Evolutionary conservation across 164 flowering plant species (phyloP).

Genomic region (Amborella trichopoda): DNA sequence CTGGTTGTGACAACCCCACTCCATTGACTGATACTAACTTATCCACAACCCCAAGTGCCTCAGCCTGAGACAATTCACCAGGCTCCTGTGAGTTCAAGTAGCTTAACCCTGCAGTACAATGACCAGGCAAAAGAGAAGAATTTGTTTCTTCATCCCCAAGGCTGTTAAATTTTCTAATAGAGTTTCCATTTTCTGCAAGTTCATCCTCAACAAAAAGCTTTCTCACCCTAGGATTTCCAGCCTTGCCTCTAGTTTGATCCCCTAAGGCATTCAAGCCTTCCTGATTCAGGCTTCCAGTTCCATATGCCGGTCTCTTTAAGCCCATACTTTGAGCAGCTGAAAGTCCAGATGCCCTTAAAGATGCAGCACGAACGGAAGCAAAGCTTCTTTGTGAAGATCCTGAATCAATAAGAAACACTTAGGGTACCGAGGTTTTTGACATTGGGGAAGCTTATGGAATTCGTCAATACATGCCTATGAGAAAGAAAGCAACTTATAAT

Average conservation of each 20-base stretch:
- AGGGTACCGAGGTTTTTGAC: background rate
- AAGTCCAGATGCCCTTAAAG: constrained; percentile 40
- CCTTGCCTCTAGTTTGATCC: constrained; percentile 14
- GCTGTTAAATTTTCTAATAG: constrained; percentile 4
- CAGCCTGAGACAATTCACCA: constrained; percentile 65
- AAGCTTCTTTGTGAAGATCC: constrained; percentile 25
- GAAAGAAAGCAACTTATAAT: background rate
- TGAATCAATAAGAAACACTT: constrained; percentile 8
- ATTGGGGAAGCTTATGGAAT: background rate
- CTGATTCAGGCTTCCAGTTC: constrained; percentile 4
- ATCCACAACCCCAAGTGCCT: constrained; percentile 72
- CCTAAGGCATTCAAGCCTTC: constrained; percentile 4
- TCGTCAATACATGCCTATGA: background rate
- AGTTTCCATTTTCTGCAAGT: constrained; percentile 4
- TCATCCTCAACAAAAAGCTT: constrained; percentile 46
- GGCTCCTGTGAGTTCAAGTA: constrained; percentile 84
- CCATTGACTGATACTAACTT: constrained; percentile 33
- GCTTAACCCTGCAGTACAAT: constrained; percentile 53
- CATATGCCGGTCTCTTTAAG: constrained; percentile 8
- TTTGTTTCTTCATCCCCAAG: constrained; percentile 8
- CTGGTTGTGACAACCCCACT: constrained; percentile 20
- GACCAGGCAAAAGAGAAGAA: constrained; percentile 13
- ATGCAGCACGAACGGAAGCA: constrained; percentile 42
- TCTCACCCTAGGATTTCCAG: constrained; percentile 36
- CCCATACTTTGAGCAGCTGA: constrained; percentile 28